These are phyloP conservation scores for Sechiopsis laciniata DNA, from an alignment of 306 rosid species.

Conservation along the genomic window DNA sequence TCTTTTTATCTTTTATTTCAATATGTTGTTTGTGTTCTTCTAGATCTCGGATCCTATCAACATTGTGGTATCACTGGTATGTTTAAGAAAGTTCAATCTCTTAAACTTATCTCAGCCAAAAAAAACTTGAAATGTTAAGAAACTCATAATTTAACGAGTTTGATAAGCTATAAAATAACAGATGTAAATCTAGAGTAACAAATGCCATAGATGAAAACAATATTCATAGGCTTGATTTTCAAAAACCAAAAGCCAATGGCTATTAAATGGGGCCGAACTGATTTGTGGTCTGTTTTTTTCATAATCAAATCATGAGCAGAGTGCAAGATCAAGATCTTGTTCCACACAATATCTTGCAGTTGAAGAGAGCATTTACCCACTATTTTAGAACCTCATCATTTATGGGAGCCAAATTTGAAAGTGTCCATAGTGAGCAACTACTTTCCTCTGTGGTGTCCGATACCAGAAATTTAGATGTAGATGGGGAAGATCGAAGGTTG, in stretches of 20 bases:
- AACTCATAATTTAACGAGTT: neutral
- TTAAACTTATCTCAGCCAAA: neutral
- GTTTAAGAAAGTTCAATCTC: neutral
- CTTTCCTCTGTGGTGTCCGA: constrained; percentile 10
- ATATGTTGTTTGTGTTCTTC: too few species aligned
- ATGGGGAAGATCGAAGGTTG: constrained; percentile 34
- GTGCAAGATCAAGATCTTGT: constrained; percentile 47
- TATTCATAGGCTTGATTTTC: too few species aligned
- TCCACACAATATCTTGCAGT: constrained; percentile 37
- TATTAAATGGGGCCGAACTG: neutral
- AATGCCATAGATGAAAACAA: neutral
- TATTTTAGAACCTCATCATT: constrained; percentile 49
- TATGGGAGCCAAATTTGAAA: constrained; percentile 27
- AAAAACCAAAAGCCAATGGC: too few species aligned
- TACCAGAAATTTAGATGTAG: constrained; percentile 18
- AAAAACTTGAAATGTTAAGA: neutral
- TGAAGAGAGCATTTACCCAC: constrained; percentile 49
- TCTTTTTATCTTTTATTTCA: too few species aligned
- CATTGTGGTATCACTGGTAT: too few species aligned
- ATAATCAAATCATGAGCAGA: constrained; percentile 37
- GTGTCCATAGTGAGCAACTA: constrained; percentile 4
- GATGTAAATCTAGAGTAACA: too few species aligned
- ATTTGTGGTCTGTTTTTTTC: constrained; percentile 16
- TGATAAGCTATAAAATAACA: neutral
- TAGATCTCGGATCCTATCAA: too few species aligned